Evolutionary conservation across 2,329 filamentous ascomycete genomes (phyloP).

Genomic region (Fusarium sp.): DNA sequence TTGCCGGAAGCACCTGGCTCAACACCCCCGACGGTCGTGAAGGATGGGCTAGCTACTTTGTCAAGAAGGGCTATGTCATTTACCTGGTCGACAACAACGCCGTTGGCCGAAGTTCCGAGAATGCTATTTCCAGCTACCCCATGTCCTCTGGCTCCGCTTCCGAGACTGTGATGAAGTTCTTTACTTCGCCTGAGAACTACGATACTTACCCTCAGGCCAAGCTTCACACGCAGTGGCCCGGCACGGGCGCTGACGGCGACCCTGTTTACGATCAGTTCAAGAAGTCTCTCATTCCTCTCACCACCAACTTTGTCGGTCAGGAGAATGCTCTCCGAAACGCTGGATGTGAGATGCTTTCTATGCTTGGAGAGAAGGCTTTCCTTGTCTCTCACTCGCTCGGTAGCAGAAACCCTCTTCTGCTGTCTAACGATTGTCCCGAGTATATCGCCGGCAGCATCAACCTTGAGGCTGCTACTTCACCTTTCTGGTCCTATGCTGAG

Average conservation of each 20-base stretch:
- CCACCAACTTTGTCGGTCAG: conserved; percentile 23
- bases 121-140: conserved; percentile 1
- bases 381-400: conserved; percentile 38
- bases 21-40: conserved; percentile 29
- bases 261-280: conserved; percentile 28
- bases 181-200: conserved; percentile 26
- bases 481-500: conserved; percentile 35
- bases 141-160: conserved; percentile 19
- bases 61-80: conserved; percentile 20
- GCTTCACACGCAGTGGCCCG: conserved; percentile 36
- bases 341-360: conserved; percentile 34
- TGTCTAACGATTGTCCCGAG: conserved; percentile 32
- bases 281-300: conserved; percentile 33
- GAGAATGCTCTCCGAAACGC: conserved; percentile 27
- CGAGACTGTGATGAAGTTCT: conserved; percentile 27
- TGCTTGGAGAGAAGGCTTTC: conserved; percentile 29
- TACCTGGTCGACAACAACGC: conserved; percentile 29
- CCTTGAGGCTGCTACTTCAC: conserved; percentile 29
- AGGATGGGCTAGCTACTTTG: conserved; percentile 38
- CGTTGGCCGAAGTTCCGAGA: conserved; percentile 21
- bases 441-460: conserved; percentile 34
- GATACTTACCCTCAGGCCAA: conserved; percentile 28
- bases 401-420: conserved; percentile 20
- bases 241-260: conserved; percentile 25
- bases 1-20: conserved; percentile 35